phyloP scores from a whole-genome alignment of 2,329 filamentous ascomycete species.

The Trichoderma asperellum region DNA sequence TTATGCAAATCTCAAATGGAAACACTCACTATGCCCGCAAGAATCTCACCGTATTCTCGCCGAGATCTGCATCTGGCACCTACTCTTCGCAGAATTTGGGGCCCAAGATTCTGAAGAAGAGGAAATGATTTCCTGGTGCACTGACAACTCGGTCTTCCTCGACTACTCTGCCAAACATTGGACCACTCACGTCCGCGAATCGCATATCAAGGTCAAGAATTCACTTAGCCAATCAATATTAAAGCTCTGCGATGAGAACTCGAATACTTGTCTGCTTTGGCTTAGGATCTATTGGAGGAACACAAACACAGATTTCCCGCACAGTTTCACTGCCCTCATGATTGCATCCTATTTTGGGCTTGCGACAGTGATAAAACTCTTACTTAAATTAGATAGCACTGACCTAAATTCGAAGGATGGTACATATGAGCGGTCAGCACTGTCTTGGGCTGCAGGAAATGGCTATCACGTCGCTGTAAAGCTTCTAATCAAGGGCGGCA shows the following conservation, averaged over 20 bases:
- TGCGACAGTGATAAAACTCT: background rate
- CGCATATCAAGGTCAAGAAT: background rate
- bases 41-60: slow-evolving; percentile 30
- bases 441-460: slow-evolving; percentile 19
- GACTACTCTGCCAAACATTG: slow-evolving; percentile 30
- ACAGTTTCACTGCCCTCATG: background rate
- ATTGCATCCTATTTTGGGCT: slow-evolving; percentile 23
- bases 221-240: background rate
- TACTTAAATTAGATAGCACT: background rate
- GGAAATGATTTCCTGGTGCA: background rate
- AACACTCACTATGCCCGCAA: slow-evolving; percentile 24
- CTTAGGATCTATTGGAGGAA: slow-evolving; percentile 2
- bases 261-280: background rate
- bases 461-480: slow-evolving; percentile 13
- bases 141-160: background rate
- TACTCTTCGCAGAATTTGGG: slow-evolving; percentile 25
- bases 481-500: background rate
- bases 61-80: slow-evolving; percentile 30
- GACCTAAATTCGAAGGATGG: background rate
- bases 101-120: background rate
- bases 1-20: slow-evolving; percentile 26
- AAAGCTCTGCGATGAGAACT: background rate
- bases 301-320: background rate
- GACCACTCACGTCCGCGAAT: slow-evolving; percentile 27
- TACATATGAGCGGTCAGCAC: background rate